phyloP scores from a whole-genome alignment of 1,284 basidiomycete species.

The Sanguinoderma infundibulare region DNA sequence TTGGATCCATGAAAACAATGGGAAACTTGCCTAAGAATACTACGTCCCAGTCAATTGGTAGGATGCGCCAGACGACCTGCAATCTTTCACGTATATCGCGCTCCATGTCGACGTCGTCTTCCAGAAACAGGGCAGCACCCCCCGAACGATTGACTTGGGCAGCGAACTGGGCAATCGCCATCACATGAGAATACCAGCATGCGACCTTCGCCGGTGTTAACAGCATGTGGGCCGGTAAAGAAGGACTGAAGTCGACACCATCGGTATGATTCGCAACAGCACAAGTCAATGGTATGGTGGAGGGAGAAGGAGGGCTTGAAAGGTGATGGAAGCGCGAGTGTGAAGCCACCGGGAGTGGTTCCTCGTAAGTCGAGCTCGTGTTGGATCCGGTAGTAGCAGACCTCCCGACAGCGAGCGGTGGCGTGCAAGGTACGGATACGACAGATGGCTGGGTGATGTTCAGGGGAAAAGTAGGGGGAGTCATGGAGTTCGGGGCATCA shows the following conservation, averaged over 20 bases:
- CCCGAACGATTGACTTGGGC: not conserved
- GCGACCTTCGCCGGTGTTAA: slow-evolving; percentile 65
- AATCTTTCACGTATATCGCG: slow-evolving; percentile 60
- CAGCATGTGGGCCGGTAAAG: slow-evolving; percentile 49
- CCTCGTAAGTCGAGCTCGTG: not conserved
- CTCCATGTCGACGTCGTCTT: slow-evolving; percentile 85
- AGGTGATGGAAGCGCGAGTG: not conserved
- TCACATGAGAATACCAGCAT: slow-evolving; percentile 78
- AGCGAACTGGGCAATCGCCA: slow-evolving; percentile 53
- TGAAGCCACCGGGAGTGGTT: not conserved
- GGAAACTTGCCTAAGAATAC: slow-evolving; percentile 65
- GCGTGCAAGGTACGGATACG: not conserved
- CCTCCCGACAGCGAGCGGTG: not conserved
- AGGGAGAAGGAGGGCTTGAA: not conserved
- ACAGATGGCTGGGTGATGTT: slow-evolving; percentile 13
- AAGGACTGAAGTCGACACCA: slow-evolving; percentile 42
- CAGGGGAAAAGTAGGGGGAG: slow-evolving; percentile 6
- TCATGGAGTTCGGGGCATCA: not conserved
- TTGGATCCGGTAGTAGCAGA: not conserved
- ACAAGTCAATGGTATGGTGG: slow-evolving; percentile 46
- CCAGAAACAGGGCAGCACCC: slow-evolving; percentile 59
- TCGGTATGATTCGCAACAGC: slow-evolving; percentile 48
- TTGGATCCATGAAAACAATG: not conserved
- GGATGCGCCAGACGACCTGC: slow-evolving; percentile 51
- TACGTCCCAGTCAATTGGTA: slow-evolving; percentile 76